A percentile compares a stretch with the other conserved stretches of the same genome.
Conservation (phyloP, 139 green algal species). For the Picochlorum sp. region DNA sequence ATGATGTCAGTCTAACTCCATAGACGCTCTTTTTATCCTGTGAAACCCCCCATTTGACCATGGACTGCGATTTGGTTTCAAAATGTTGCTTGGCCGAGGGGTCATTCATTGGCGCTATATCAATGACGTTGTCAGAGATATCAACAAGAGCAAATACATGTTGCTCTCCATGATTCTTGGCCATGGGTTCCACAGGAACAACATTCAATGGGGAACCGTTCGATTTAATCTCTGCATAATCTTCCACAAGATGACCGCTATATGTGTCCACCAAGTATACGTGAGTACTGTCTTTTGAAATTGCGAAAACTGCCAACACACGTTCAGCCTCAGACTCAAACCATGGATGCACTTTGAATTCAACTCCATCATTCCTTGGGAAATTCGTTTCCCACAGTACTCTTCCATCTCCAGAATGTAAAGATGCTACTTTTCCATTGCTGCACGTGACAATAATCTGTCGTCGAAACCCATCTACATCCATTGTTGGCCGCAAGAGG, state of each 20-base stretch:
- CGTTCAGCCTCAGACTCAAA: constrained; percentile 47
- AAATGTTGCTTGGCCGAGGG: constrained; percentile 35
- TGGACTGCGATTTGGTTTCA: not conserved
- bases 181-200: constrained; percentile 24
- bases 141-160: too few species aligned
- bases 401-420: constrained; percentile 86
- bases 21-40: constrained; percentile 8
- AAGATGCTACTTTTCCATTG: constrained; percentile 57
- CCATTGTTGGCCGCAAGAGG: constrained; percentile 23
- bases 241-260: constrained; percentile 27
- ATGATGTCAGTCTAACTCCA: constrained; percentile 12
- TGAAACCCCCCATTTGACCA: constrained; percentile 30
- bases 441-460: constrained; percentile 18
- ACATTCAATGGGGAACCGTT: constrained; percentile 28
- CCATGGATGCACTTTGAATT: constrained; percentile 46
- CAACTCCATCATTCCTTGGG: not conserved
- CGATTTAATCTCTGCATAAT: too few species aligned
- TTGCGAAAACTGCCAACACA: constrained; percentile 30
- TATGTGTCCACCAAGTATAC: constrained; percentile 45
- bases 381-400: constrained; percentile 58
- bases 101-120: constrained; percentile 7
- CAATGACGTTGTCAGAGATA: not conserved
- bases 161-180: too few species aligned
- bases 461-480: constrained; percentile 31
- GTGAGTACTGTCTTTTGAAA: not conserved